phyloP scores from a whole-genome alignment of 148 eudicot genomes.

The Polygonum aviculare region DNA sequence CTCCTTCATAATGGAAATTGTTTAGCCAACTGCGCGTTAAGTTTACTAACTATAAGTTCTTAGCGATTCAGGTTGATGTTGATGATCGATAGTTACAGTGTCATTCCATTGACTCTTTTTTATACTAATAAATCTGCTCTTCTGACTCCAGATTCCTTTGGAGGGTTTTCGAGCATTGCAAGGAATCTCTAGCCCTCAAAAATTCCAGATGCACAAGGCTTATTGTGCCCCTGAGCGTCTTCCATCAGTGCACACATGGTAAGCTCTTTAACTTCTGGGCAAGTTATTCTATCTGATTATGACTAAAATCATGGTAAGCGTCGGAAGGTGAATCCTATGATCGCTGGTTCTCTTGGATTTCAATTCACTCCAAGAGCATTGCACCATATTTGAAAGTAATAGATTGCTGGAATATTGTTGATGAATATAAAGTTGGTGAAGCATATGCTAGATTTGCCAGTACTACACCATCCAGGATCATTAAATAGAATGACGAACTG shows the following conservation, averaged over 20 bases:
- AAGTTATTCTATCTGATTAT: not conserved
- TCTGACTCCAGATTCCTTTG: too few relatives aligned
- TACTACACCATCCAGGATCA: not conserved
- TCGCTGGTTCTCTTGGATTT: too few relatives aligned
- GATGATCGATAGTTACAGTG: too few relatives aligned
- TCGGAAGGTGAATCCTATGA: too few relatives aligned
- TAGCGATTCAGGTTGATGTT: too few relatives aligned
- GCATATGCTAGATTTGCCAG: not conserved
- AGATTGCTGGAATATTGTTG: not conserved
- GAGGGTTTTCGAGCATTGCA: slow-evolving; percentile 95
- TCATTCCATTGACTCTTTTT: too few relatives aligned
- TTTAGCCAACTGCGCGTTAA: too few relatives aligned
- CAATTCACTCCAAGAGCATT: too few relatives aligned
- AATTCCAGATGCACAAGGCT: slow-evolving; percentile 92
- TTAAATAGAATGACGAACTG: not conserved
- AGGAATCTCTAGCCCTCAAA: slow-evolving; percentile 98
- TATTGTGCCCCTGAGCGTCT: slow-evolving; percentile 96
- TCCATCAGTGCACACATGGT: slow-evolving; percentile 99
- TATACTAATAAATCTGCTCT: too few relatives aligned
- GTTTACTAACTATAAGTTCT: too few relatives aligned
- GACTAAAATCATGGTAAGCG: too few relatives aligned
- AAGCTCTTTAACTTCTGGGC: slow-evolving; percentile 11
- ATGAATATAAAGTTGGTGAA: not conserved
- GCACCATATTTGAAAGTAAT: not conserved
- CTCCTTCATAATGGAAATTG: too few relatives aligned